Evolutionary conservation across 208 protist species (phyloP).

Genomic region (Wallacemonas sp.): DNA sequence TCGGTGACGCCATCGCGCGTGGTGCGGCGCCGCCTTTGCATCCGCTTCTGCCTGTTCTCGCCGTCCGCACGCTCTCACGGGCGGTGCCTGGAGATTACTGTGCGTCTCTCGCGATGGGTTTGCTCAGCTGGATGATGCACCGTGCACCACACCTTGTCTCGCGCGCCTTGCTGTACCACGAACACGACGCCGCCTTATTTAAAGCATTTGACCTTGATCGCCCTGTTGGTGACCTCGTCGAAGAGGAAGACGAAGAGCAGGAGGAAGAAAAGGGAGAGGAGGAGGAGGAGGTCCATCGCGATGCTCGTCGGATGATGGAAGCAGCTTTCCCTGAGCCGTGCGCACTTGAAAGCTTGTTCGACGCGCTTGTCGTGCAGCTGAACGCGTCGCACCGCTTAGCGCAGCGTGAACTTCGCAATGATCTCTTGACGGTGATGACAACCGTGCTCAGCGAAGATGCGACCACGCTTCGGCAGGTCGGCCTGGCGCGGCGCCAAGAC

Average conservation of each 20-base stretch:
- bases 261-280: background rate
- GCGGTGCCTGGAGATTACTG: constrained; percentile 37
- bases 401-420: constrained; percentile 71
- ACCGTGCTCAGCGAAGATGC: constrained; percentile 44
- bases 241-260: background rate
- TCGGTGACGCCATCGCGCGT: background rate
- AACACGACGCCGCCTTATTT: background rate
- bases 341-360: constrained; percentile 55
- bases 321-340: constrained; percentile 19
- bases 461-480: constrained; percentile 14
- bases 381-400: constrained; percentile 42
- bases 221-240: background rate
- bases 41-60: constrained; percentile 31
- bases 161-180: constrained; percentile 41
- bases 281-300: background rate
- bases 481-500: constrained; percentile 16
- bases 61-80: constrained; percentile 32
- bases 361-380: constrained; percentile 53
- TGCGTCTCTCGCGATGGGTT: constrained; percentile 50
- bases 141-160: constrained; percentile 36
- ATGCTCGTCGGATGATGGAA: background rate
- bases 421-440: constrained; percentile 48
- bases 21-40: constrained; percentile 21
- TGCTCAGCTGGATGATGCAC: constrained; percentile 48
- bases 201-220: background rate